Evolutionary conservation across 2,329 filamentous ascomycete species (phyloP).

Genomic region (Xylaria sp.): DNA sequence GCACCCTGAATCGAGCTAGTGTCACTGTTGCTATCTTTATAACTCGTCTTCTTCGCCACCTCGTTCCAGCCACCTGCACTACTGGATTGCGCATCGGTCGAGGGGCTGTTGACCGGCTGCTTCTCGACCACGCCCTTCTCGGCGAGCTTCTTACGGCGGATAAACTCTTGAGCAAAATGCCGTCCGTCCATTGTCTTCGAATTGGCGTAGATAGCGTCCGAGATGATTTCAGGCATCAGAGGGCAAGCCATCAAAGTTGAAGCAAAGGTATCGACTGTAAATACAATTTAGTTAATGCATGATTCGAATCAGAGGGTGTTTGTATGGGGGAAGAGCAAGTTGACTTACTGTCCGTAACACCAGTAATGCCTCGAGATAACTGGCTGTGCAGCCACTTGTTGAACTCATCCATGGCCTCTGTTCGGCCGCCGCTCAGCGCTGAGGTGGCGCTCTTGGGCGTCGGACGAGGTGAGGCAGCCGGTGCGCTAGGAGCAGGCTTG

Average conservation of each 20-base stretch:
- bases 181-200: conserved; percentile 91
- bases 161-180: conserved; percentile 93
- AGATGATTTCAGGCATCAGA: conserved; percentile 81
- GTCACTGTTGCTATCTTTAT: conserved; percentile 60
- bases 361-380: conserved; percentile 75
- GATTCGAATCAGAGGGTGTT: too few relatives aligned
- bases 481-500: conserved; percentile 54
- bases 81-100: conserved; percentile 56
- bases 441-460: conserved; percentile 60
- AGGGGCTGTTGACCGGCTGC: conserved; percentile 64
- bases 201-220: conserved; percentile 87
- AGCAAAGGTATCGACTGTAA: conserved; percentile 81
- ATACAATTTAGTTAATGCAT: conserved; percentile 14
- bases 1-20: conserved; percentile 60
- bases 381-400: conserved; percentile 89
- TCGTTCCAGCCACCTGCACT: conserved; percentile 83
- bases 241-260: conserved; percentile 79
- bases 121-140: conserved; percentile 90
- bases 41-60: conserved; percentile 90
- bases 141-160: conserved; percentile 90
- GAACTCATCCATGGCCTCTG: conserved; percentile 85
- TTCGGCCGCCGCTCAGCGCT: conserved; percentile 57
- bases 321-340: neutral
- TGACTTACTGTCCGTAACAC: conserved; percentile 63
- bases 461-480: conserved; percentile 61